A percentile compares a stretch with the other conserved stretches of the same genome.
These are phyloP conservation scores for Candida vartiovaarae DNA, from an alignment of 805 yeast genomes.

Conservation along the genomic window DNA sequence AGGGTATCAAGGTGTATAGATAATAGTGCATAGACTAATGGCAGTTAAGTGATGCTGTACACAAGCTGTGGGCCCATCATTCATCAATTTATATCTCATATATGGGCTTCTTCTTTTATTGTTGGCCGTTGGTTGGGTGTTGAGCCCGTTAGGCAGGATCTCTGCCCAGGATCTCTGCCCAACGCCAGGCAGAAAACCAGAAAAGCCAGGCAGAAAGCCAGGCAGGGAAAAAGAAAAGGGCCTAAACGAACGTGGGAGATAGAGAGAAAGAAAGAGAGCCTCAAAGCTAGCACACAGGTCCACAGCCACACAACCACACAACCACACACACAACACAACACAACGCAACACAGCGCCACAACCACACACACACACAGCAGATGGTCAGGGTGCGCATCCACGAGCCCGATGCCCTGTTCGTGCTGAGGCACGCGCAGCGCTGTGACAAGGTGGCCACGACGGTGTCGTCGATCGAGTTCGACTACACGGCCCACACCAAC, in stretches of 20 bases:
- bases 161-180: background rate
- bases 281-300: background rate
- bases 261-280: background rate
- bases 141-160: background rate
- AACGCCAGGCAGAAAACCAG: background rate
- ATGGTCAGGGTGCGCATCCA: background rate
- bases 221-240: background rate
- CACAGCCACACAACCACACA: background rate
- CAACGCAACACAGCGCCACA: too few relatives aligned
- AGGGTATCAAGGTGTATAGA: too few relatives aligned
- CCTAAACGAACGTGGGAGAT: background rate
- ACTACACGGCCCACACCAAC: background rate
- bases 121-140: background rate
- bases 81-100: too few relatives aligned
- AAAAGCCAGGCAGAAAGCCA: background rate
- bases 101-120: background rate
- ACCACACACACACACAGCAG: too few relatives aligned
- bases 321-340: background rate
- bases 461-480: constrained; percentile 21
- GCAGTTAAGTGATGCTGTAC: too few relatives aligned
- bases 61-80: too few relatives aligned
- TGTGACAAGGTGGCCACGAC: constrained; percentile 23
- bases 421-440: constrained; percentile 24
- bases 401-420: constrained; percentile 20
- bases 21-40: too few relatives aligned